Conservation (phyloP, 2,329 filamentous ascomycete species). For the Fusarium sp. region DNA sequence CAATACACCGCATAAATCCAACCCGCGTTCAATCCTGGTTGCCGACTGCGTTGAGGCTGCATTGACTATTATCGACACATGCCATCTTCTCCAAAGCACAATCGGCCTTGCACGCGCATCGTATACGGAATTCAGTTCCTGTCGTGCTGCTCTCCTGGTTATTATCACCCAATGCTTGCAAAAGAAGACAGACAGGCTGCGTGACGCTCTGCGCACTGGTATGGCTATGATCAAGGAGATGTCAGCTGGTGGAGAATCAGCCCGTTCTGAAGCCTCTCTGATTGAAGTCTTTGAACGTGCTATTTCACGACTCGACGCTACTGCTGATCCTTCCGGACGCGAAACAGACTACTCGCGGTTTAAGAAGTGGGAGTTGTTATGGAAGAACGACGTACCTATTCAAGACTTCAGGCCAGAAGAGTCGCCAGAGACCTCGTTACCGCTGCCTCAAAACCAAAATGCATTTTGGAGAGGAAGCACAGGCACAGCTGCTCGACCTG, state of each 20-base stretch:
- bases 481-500: constrained; percentile 39
- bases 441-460: constrained; percentile 41
- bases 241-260: constrained; percentile 65
- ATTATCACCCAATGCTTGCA: constrained; percentile 56
- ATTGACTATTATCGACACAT: constrained; percentile 63
- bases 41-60: constrained; percentile 66
- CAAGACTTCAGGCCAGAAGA: constrained; percentile 45
- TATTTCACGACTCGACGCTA: constrained; percentile 59
- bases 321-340: constrained; percentile 52
- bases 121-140: constrained; percentile 68
- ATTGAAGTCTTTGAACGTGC: constrained; percentile 66
- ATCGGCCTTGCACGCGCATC: constrained; percentile 66
- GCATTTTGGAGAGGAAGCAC: constrained; percentile 41
- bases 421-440: constrained; percentile 41
- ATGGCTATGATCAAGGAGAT: constrained; percentile 65
- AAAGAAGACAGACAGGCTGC: constrained; percentile 55
- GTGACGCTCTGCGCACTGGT: constrained; percentile 61
- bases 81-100: constrained; percentile 62
- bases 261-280: constrained; percentile 64
- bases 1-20: constrained; percentile 47
- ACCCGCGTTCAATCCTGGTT: constrained; percentile 57
- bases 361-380: constrained; percentile 65
- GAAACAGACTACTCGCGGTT: constrained; percentile 65
- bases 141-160: constrained; percentile 65
- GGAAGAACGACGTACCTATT: constrained; percentile 55